Evolutionary conservation across 169 alveolate species (phyloP), one percentile per base, ranked within the genome.

Genomic region (Plasmodium gaboni): DNA sequence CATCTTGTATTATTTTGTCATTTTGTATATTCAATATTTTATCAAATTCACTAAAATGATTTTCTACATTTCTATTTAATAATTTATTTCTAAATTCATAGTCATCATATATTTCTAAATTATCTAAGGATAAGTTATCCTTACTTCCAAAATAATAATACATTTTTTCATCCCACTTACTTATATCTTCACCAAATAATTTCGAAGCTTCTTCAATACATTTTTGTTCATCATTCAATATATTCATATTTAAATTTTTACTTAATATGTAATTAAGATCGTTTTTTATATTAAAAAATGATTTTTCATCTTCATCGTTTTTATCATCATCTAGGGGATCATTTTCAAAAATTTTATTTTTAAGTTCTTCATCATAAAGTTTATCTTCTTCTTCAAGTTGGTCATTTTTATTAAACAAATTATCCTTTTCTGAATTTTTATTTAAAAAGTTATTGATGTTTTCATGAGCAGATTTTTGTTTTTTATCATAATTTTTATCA

Each of bases 111-210:
- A 80, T 68, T 8, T 51, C 50, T 60, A 80, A 51, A 15, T 72
- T 72, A 10, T 80, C 90, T 7, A 80, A 53, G 17, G 83, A 46
- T 28, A 80, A 57, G 15, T 55, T 55, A 10, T 80, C 90, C 28
- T 46, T 65, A 15, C 76, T 72, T 9, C 90, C 90, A 67, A 80
- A 80, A 42, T 80, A 80, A 50, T 80, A 68, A 42, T 80, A 80
- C 90, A 80, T 80, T 80, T 80, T 80, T 55, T 80, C 90, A 32
- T 80, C 69, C 90, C 90, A 80, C 6, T 78, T 68, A 38, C 57
- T 80, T 9, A 80, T 80, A 17, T 80, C 85, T 26, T 80, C 90
- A n/a, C 90, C 90, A 68, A 80, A 80, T 24, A 80, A 51, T 61
- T 80, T 80, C n/a, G 90, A 80, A 10, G 90, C 90, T 12, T 80